These are phyloP conservation scores for Fragaria vesca DNA, from an alignment of 306 rosid species.

Conservation along the genomic window DNA sequence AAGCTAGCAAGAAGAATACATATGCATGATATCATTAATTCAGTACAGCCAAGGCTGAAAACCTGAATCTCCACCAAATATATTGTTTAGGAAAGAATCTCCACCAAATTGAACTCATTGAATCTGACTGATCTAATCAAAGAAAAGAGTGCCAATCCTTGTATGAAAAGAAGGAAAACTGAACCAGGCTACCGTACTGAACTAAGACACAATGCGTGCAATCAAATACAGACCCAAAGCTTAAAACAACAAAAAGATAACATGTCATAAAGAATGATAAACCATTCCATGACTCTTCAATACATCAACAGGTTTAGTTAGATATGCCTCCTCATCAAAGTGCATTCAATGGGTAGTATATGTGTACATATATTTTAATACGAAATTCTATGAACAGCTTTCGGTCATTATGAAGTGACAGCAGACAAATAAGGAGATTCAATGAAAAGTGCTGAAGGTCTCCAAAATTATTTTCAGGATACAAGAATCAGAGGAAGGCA, in stretches of 20 bases:
- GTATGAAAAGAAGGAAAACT: neutral
- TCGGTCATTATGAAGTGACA: neutral
- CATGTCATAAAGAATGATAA: neutral
- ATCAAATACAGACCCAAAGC: conserved; percentile 16
- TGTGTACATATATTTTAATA: neutral
- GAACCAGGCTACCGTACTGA: conserved; percentile 19
- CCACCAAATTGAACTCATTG: conserved; percentile 29
- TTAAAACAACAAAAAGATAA: conserved; percentile 9
- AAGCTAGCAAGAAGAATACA: conserved; percentile 51
- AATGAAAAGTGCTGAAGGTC: conserved; percentile 10
- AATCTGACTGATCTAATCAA: conserved; percentile 48
- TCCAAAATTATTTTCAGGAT: conserved; percentile 52
- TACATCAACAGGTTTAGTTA: neutral
- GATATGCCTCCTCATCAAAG: conserved; percentile 7
- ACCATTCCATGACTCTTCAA: neutral
- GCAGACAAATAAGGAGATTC: neutral
- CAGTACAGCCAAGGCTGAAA: conserved; percentile 50
- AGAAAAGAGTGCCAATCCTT: conserved; percentile 24
- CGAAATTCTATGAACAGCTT: neutral
- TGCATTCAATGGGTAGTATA: neutral
- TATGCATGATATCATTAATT: conserved; percentile 36
- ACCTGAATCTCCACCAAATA: conserved; percentile 34
- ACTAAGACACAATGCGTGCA: conserved; percentile 18
- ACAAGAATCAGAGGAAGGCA: conserved; percentile 53
- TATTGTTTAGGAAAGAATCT: conserved; percentile 21